A percentile compares a stretch with the other conserved stretches of the same genome.
Evolutionary conservation across 2,329 filamentous ascomycete genomes (phyloP).

Genomic region (Clarireedia monteithiana): DNA sequence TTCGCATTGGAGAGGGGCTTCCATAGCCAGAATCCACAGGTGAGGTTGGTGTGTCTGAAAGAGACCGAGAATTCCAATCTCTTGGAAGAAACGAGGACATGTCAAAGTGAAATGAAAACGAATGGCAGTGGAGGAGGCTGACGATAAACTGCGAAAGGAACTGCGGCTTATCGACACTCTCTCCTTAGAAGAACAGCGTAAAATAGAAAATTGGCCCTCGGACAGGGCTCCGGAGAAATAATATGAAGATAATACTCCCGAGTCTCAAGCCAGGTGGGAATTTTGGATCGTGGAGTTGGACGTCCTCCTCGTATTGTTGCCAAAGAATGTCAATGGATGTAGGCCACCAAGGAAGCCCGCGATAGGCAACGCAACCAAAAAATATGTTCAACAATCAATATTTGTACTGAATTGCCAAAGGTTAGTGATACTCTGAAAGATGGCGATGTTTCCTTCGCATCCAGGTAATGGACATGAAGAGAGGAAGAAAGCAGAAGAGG

Average conservation of each 20-base stretch:
- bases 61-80: not conserved
- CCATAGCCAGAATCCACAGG: slow-evolving; percentile 13
- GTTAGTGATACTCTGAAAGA: slow-evolving; percentile 18
- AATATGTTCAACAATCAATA: slow-evolving; percentile 1
- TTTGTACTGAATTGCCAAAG: not conserved
- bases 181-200: slow-evolving; percentile 4
- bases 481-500: slow-evolving; percentile 6
- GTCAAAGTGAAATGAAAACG: slow-evolving; percentile 10
- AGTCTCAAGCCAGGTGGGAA: not conserved
- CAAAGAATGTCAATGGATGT: slow-evolving; percentile 14
- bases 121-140: slow-evolving; percentile 19
- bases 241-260: slow-evolving; percentile 9
- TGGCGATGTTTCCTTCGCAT: slow-evolving; percentile 14
- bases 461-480: slow-evolving; percentile 7
- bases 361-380: not conserved
- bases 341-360: not conserved
- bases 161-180: slow-evolving; percentile 21
- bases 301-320: not conserved
- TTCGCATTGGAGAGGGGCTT: slow-evolving; percentile 4
- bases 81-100: slow-evolving; percentile 10
- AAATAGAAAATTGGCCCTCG: no score
- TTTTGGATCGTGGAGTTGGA: not conserved
- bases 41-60: not conserved
- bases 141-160: slow-evolving; percentile 21
- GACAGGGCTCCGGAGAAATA: slow-evolving; percentile 7